Base-by-base conservation (phyloP, 805 yeast genomes). In the Saturnispora ahearnii region DNA sequence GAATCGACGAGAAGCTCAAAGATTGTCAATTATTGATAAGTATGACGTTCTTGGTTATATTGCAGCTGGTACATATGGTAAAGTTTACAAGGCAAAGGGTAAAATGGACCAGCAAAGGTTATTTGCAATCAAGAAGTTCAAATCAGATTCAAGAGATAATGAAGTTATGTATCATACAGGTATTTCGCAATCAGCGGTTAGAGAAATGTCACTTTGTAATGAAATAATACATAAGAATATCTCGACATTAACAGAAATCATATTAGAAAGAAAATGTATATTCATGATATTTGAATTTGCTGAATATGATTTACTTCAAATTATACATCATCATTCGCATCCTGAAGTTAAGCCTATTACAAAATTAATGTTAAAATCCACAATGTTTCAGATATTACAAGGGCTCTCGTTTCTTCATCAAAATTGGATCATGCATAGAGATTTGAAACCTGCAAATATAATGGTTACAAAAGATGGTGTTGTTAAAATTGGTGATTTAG, bases 41-140 rank as follows among this genome's bases (percentile, higher is more conserved):
- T 93, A 90, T 66, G 90, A 84, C 54, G 84, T 93, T 52, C 68
- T 89, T 15, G 99, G 99, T 0, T 93, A 93, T 66, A 93, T 93
- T 51, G 99, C 99, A 1, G 96, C 99, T 0, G 99, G 99, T 37
- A 93, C 99, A 0, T 93, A 93, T 65, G 99, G 99, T 51, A 78
- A 88, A 51, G 96, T 88, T 22, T 93, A 89, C 70, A 91, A 93
- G 63, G 98, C 97, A 7, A 77, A 77, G 53, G 73, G 81, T 8
- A 53, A 63, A 56, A 54, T 24, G 58, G 65, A 18, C 28, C 9
- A 36, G 24, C 22, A 33, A 18, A 41, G 10, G 4, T 72, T 81
- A 42, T 87, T 73, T 62, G 99, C 99, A 5, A 93, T 93, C 59
- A 93, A 93, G 65, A 93, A 91, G 70, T 93, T 93, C 73, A 93